Percentiles rank a stretch among this genome's conserved stretches.
Conservation (phyloP, 768 basidiomycete species). For the Xerocomellus amylosporus region DNA sequence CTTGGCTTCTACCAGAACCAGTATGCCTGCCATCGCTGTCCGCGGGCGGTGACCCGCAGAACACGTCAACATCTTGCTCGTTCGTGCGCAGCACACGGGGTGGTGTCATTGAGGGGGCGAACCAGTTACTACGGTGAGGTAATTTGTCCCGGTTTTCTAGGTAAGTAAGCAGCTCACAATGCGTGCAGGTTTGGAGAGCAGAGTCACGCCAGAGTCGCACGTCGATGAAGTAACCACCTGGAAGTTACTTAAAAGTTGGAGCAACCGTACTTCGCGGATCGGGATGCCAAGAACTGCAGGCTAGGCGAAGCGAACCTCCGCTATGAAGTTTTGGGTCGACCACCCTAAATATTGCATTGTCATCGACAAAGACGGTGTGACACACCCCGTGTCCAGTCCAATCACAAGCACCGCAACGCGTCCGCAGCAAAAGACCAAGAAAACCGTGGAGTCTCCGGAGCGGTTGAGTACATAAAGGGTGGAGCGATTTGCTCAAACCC, state of each 20-base stretch:
- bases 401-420: background rate
- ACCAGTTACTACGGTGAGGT: conserved; percentile 3
- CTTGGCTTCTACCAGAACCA: conserved; percentile 10
- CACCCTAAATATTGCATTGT: background rate
- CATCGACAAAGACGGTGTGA: conserved; percentile 15
- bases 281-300: conserved; percentile 17
- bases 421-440: conserved; percentile 1
- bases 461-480: conserved; percentile 10
- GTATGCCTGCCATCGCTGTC: background rate
- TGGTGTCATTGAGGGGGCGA: background rate
- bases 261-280: conserved; percentile 9
- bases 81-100: background rate
- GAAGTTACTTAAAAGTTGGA: background rate
- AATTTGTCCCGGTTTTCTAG: background rate
- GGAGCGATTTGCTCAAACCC: background rate
- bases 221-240: background rate
- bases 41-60: conserved; percentile 7
- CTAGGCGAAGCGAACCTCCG: background rate
- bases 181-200: background rate
- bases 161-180: conserved; percentile 2
- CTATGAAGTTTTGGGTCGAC: background rate
- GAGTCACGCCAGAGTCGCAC: background rate
- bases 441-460: background rate
- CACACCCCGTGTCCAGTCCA: background rate
- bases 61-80: background rate